A percentile compares a stretch with the other conserved stretches of the same genome.
phyloP scores from a whole-genome alignment of 1,284 basidiomycete species.

The Ceratobasidium theobromae region DNA sequence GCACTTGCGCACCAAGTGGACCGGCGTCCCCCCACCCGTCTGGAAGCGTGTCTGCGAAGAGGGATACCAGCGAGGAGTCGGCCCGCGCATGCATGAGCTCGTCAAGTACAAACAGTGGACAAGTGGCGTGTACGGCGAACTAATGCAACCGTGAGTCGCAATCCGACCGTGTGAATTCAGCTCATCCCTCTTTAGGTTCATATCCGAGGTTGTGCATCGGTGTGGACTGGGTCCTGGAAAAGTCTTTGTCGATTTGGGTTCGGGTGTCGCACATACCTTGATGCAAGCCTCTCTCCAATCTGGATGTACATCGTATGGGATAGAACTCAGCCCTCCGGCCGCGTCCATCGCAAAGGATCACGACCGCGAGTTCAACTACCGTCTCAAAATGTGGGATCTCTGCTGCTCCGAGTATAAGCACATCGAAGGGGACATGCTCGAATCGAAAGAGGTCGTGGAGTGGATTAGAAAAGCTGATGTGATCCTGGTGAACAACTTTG shows the following conservation, averaged over 20 bases:
- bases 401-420: slow-evolving; percentile 30
- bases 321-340: slow-evolving; percentile 36
- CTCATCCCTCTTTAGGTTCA: slow-evolving; percentile 30
- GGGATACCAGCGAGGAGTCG: slow-evolving; percentile 36
- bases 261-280: slow-evolving; percentile 37
- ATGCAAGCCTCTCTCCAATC: slow-evolving; percentile 37
- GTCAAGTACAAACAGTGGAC: slow-evolving; percentile 36
- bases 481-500: slow-evolving; percentile 38
- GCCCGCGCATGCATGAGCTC: slow-evolving; percentile 36
- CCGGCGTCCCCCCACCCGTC: slow-evolving; percentile 35
- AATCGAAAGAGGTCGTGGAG: slow-evolving; percentile 31
- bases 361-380: slow-evolving; percentile 33
- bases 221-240: slow-evolving; percentile 33
- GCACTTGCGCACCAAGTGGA: slow-evolving; percentile 23
- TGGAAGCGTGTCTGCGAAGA: slow-evolving; percentile 37
- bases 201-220: slow-evolving; percentile 37
- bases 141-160: slow-evolving; percentile 36
- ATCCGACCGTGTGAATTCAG: not conserved
- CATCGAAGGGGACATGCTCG: slow-evolving; percentile 36
- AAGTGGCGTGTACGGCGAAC: slow-evolving; percentile 37
- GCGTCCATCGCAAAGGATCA: slow-evolving; percentile 35
- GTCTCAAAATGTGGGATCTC: slow-evolving; percentile 37
- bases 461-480: slow-evolving; percentile 38
- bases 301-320: slow-evolving; percentile 37
- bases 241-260: slow-evolving; percentile 37